Conservation (phyloP, 129 eudicot genomes). For the Apium graveolens region DNA sequence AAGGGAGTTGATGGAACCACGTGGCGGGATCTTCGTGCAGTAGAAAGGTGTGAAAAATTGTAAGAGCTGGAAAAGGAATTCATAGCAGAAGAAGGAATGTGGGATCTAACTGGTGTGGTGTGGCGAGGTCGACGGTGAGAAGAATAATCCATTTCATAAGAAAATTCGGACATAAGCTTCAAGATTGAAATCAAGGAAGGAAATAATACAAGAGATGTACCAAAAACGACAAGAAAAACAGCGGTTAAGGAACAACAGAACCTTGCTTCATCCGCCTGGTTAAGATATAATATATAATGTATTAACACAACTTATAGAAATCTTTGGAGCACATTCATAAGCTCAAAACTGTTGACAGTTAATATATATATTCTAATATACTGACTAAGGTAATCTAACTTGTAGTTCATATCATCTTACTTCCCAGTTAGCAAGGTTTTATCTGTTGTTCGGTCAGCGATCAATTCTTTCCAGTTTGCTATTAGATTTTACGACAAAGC, state of each 20-base stretch:
- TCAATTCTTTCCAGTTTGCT: background rate
- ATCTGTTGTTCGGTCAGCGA: background rate
- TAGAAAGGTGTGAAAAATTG: slow-evolving; percentile 23
- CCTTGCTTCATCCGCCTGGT: background rate
- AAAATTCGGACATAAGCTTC: slow-evolving; percentile 27
- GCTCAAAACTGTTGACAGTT: background rate
- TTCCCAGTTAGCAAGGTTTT: background rate
- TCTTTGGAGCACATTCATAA: background rate
- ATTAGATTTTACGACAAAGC: background rate
- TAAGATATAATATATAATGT: background rate
- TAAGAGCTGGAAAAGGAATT: slow-evolving; percentile 38
- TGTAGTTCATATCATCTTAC: background rate
- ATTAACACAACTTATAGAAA: background rate
- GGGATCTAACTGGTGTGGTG: slow-evolving; percentile 13
- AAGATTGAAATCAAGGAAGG: slow-evolving; percentile 6
- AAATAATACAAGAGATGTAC: slow-evolving; percentile 5
- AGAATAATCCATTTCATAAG: background rate
- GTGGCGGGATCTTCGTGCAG: slow-evolving; percentile 29
- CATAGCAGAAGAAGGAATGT: slow-evolving; percentile 26
- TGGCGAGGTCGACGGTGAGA: slow-evolving; percentile 1
- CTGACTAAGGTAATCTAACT: background rate
- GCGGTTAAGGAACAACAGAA: background rate
- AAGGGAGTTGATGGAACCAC: slow-evolving; percentile 54
- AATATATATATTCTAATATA: background rate
- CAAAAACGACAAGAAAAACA: background rate